Conservation (phyloP, 164 flowering plant species). For the Litsea cubeba region DNA sequence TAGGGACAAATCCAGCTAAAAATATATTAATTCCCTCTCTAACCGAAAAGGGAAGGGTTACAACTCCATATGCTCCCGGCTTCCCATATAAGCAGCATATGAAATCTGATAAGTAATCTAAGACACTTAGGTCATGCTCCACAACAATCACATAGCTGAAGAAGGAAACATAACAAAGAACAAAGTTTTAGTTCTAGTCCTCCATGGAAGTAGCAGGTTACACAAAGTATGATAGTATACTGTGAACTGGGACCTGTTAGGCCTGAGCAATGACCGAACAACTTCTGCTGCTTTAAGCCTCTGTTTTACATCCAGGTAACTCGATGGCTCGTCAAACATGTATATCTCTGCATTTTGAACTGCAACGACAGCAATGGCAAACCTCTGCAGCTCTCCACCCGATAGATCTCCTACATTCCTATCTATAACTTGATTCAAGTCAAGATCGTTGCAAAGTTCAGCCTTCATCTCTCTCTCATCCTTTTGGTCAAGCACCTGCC, state of each 20-base stretch:
- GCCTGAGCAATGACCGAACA: slow-evolving; percentile 81
- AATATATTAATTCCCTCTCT: slow-evolving; percentile 98
- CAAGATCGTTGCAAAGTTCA: slow-evolving; percentile 71
- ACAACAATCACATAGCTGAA: slow-evolving; percentile 98
- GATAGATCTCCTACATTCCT: slow-evolving; percentile 96
- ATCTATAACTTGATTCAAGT: slow-evolving; percentile 88
- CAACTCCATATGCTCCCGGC: slow-evolving; percentile 98
- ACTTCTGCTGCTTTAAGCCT: slow-evolving; percentile 99
- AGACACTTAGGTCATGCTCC: slow-evolving; percentile 98
- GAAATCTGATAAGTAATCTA: slow-evolving; percentile 95
- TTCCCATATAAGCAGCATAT: slow-evolving; percentile 98
- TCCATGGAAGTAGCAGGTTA: background rate
- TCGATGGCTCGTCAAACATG: slow-evolving; percentile 99
- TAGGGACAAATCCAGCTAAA: slow-evolving; percentile 95
- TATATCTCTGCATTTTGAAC: slow-evolving; percentile 93
- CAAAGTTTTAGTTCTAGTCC: background rate
- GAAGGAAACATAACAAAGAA: slow-evolving; percentile 10
- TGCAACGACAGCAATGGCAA: slow-evolving; percentile 98
- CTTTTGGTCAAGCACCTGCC: slow-evolving; percentile 90
- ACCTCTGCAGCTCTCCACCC: slow-evolving; percentile 98
- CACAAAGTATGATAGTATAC: slow-evolving; percentile 1
- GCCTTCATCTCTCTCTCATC: slow-evolving; percentile 82
- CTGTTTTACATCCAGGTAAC: slow-evolving; percentile 98
- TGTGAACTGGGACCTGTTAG: slow-evolving; percentile 53
- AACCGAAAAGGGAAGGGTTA: slow-evolving; percentile 96